Base-by-base conservation (phyloP, 495 filamentous ascomycete genomes). In the Penicillium lagena region DNA sequence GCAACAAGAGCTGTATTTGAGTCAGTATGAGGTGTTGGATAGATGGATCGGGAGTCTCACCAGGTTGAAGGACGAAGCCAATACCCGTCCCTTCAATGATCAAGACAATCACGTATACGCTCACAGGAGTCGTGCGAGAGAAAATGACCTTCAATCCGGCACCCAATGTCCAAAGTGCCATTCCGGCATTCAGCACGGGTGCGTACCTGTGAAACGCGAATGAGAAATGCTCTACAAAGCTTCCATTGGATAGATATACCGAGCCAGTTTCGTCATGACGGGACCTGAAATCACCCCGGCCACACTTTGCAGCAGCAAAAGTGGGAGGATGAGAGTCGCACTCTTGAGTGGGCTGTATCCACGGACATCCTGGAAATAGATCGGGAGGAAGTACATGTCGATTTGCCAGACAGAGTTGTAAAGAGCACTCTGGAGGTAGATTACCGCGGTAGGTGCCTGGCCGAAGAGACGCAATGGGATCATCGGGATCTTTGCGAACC, bases 1-100 rank as follows among this genome's bases (percentile, higher is more conserved):
- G 78, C 78, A 8, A 83, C 71, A 1, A 83, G 58, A 10, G 65
- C 42, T 45, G 12, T 5, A 12, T 2, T 7, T n/a, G 2, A 29
- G 27, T 34, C 12, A 35, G 12, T 46, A 22, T 15, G 6, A 22
- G 7, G n/a, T 12, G 2, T 29, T 37, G 9, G 4, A 8, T 33
- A 1, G 38, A 35, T 1, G 8, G 17, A 17, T 7, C n/a, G 8
- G 13, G 33, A 32, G 13, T 32, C 7, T 42, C 42, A 47, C 45
- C 64, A n/a, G 78, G 77, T 49, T 81, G 78, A 46, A 80, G 76
- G n/a, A 69, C 68, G 40, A 58, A 60, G 29, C 79, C 80, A 6
- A 77, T 55, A 0, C 79, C 79, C 7, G 68, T 47, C 2, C 79
- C 80, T 27, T 73, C 63, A 7, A 80, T 51, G 9, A 65, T 46